These are phyloP conservation scores for Didymella lethalis DNA, from an alignment of 2,329 filamentous ascomycete genomes.

Conservation along the genomic window DNA sequence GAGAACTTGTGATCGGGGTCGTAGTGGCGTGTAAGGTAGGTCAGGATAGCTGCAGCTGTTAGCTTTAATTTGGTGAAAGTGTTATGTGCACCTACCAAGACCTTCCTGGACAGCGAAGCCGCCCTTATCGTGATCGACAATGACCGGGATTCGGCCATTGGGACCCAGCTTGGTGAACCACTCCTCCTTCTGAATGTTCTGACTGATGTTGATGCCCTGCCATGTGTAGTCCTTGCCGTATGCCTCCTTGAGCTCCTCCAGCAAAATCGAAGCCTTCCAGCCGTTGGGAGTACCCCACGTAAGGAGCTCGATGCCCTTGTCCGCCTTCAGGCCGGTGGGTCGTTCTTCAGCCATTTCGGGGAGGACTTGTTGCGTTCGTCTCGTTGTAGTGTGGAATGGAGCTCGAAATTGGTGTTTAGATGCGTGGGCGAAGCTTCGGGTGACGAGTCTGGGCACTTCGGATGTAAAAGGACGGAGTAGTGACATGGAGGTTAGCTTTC, in stretches of 20 bases:
- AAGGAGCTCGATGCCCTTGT: slow-evolving; percentile 70
- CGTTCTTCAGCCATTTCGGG: slow-evolving; percentile 43
- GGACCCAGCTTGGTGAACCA: slow-evolving; percentile 71
- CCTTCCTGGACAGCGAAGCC: slow-evolving; percentile 62
- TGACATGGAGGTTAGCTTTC: slow-evolving; percentile 31
- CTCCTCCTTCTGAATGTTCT: slow-evolving; percentile 71
- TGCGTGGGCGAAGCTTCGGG: slow-evolving; percentile 23
- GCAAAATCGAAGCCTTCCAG: slow-evolving; percentile 66
- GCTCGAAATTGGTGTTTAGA: slow-evolving; percentile 24
- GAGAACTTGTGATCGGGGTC: slow-evolving; percentile 57
- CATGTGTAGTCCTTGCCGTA: slow-evolving; percentile 67
- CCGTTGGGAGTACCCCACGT: slow-evolving; percentile 62
- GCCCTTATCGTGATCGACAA: slow-evolving; percentile 70
- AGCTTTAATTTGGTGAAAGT: slow-evolving; percentile 9
- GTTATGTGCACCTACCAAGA: slow-evolving; percentile 33
- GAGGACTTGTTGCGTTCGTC: slow-evolving; percentile 24
- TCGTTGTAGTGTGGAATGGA: slow-evolving; percentile 33
- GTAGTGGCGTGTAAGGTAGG: slow-evolving; percentile 56
- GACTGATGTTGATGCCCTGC: slow-evolving; percentile 64
- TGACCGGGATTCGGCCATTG: slow-evolving; percentile 71
- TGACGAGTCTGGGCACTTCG: slow-evolving; percentile 26
- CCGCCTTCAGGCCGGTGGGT: slow-evolving; percentile 67
- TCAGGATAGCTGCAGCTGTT: slow-evolving; percentile 50
- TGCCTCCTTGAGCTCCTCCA: slow-evolving; percentile 72
- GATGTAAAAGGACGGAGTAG: slow-evolving; percentile 27